Evolutionary conservation across 371 early-diverging fungal species (phyloP), one percentile per base, ranked within the genome.

Genomic region (Haplosporangium sp.): DNA sequence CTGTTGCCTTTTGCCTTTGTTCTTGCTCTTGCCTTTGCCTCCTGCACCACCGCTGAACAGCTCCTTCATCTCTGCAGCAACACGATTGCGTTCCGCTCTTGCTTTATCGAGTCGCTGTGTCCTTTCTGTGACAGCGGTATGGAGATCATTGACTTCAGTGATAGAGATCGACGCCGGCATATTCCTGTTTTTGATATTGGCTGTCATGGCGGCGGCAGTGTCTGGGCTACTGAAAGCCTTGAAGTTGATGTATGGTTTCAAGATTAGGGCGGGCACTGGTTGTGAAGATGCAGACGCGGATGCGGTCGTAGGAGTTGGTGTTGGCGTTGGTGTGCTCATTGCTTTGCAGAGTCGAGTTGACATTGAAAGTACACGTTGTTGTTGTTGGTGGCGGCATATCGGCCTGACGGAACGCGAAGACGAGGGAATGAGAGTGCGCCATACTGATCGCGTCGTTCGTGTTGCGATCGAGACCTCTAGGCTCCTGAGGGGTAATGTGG

Each of bases 221-320:
- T 77, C 68, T 14, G 71, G 72, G 5, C 62, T 55, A 10, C 65
- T 42, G 37, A 77, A 43, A 13, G 64, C 64, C 47, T 82, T 82
- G 67, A 82, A 80, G 48, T 82, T 72, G 67, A 82, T 69, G 41
- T 56, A 41, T 11, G 82, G 82, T 29, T 73, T 67, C 20, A 75
- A 14, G 20, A 67, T 51, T 59, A 81, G 36, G 4, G 76, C 67
- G 1, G 75, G 58, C 3, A 64, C 72, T 9, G 61, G 64, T 13
- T 53, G 48, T 36, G 68, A 1, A 14, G 64, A 13, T 8, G 55
- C 8, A 13, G 67, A 12, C 55, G 55, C 16, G 42, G 52, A 4
- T 47, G 67, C n/a, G 16, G 62, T 20, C 5, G 71, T 36, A 29
- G 18, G 13, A 11, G 47, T 9, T 14, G 37, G 36, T 11, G 52